phyloP scores from a whole-genome alignment of 768 basidiomycete species.

The Stropharia rugosoannulata region DNA sequence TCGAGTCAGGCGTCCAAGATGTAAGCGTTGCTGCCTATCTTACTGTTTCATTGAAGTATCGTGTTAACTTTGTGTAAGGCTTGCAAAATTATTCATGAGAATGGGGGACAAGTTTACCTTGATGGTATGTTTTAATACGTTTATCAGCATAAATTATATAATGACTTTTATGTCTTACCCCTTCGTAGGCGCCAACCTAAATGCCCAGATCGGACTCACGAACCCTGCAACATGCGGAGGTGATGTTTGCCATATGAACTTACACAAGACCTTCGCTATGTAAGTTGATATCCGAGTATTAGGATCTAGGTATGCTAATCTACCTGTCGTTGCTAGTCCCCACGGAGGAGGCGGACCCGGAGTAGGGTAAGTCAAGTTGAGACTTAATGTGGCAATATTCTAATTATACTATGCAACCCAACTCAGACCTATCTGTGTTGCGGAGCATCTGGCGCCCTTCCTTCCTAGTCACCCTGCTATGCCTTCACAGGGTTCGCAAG shows the following conservation, averaged over 20 bases:
- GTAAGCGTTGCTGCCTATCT: constrained; percentile 30
- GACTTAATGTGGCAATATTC: neutral
- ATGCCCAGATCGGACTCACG: constrained; percentile 91
- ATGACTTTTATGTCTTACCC: neutral
- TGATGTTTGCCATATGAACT: constrained; percentile 96
- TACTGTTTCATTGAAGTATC: neutral
- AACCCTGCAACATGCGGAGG: constrained; percentile 95
- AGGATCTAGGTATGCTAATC: neutral
- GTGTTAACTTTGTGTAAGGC: constrained; percentile 45
- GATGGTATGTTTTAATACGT: constrained; percentile 53
- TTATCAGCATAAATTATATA: neutral
- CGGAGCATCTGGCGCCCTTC: constrained; percentile 92
- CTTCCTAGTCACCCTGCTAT: constrained; percentile 85
- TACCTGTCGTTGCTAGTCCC: constrained; percentile 49
- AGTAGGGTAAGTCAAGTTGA: constrained; percentile 60
- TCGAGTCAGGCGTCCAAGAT: constrained; percentile 86
- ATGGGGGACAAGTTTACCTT: constrained; percentile 96
- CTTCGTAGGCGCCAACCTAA: constrained; percentile 76
- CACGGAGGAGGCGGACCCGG: constrained; percentile 98
- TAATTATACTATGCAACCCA: constrained; percentile 5
- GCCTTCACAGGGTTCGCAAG: constrained; percentile 59
- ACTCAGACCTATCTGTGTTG: constrained; percentile 85
- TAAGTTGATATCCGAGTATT: constrained; percentile 32
- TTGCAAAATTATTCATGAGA: constrained; percentile 90
- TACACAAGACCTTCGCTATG: constrained; percentile 99